Base-by-base conservation (phyloP, 2,329 filamentous ascomycete genomes). In the Aspergillus udagawae region DNA sequence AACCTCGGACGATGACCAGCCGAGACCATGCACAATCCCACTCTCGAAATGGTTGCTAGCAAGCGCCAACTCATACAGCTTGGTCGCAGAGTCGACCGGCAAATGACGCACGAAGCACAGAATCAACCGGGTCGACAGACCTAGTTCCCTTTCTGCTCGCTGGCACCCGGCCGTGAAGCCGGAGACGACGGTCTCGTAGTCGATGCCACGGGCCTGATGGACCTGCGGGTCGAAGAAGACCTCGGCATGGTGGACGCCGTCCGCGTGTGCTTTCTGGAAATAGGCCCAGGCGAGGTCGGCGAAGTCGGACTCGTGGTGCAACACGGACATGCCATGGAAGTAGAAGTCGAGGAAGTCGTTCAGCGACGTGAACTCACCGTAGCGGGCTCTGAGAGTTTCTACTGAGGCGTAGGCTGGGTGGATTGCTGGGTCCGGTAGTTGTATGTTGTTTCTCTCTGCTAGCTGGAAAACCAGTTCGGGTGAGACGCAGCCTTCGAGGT, bases 141-240 rank as follows among this genome's bases (percentile, higher is more conserved):
- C 84, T n/a, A 89, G 77, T 58, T 89, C 83, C 50, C 70, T 70
- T 65, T 84, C 77, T 1, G 89, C 89, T 23, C 83, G 80, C 54
- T 74, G 67, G 63, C 86, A 82, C 1, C 86, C 89, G 1, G 79
- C 78, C 0, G 75, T 76, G 64, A 91, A 85, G 2, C 89, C 90
- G 3, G 73, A 69, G 3, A 91, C 79, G 23, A 92, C 81, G 1
- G 83, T 86, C 17, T 80, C 75, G 67, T 90, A 87, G 7, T 79
- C 63, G 3, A 92, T 75, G 4, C 86, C 86, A 20, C 88, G 82
- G 12, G 74, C 75, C 4, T 84, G 82, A 71, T 92, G 90, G 1
- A 87, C 88, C 72, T 92, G 89, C 1, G 89, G 89, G 70, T 92
- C 90, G 75, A 92, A 92, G 76, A 91, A 92, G 62, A 91, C 81